Base-by-base conservation (phyloP, 2,329 filamentous ascomycete species). In the Proliferodiscus dingleyae region DNA sequence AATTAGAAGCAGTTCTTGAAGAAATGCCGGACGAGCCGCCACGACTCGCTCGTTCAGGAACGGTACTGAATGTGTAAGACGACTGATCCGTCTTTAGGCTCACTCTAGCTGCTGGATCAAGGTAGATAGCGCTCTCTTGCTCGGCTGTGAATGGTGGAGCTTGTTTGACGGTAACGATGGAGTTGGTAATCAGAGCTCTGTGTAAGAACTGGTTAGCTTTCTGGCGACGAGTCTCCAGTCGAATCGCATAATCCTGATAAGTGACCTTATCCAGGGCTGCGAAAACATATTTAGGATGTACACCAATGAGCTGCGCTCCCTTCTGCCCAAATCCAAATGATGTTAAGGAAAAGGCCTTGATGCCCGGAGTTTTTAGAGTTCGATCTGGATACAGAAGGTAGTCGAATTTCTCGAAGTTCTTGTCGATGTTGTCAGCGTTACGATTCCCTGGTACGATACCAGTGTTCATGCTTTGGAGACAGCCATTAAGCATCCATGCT, bases 401-500 rank as follows among this genome's bases (percentile, higher is more conserved):
- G 66, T 98, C 93, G 59, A 93, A 98, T 66, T 96, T 80, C 77
- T 97, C 91, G 86, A 98, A 94, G 58, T 90, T 77, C 65, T 90
- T 81, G 66, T 98, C 93, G 45, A 98, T 83, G 58, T 98, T 98
- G 74, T 98, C 93, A 41, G 93, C 93, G 61, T 98, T 98, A 62
- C 90, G 86, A 74, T 98, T 98, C 49, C 93, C 93, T 11, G 93
- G 93, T 18, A 98, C 91, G 39, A 98, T 75, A 64, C 93, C 93
- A 41, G 79, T 85, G 75, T 97, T 95, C 60, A 98, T 80, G 37
- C 96, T 89, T 68, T 98, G 93, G 66, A 98, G 74, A 68, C 88
- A 93, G 56, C 93, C 93, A 75, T 98, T 98, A 79, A 98, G 83
- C 93, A 98, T 98, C 90, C 93, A 98, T 39, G 91, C 93, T 74